These are phyloP conservation scores for Coniella vitis DNA, from an alignment of 2,329 filamentous ascomycete species.

Conservation along the genomic window DNA sequence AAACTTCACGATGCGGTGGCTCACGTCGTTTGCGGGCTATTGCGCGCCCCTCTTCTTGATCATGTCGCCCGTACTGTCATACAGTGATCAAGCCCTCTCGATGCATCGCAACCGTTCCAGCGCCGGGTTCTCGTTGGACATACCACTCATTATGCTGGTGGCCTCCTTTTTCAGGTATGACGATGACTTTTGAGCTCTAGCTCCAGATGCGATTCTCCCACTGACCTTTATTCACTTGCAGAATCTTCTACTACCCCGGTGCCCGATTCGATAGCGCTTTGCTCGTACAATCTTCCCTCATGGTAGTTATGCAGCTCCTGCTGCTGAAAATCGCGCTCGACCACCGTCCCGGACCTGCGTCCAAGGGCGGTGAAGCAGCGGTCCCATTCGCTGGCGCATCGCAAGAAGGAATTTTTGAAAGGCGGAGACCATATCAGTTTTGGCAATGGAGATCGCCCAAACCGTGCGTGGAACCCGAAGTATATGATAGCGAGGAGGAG, in stretches of 20 bases:
- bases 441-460: constrained; percentile 74
- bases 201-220: background rate
- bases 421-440: constrained; percentile 64
- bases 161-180: constrained; percentile 57
- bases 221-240: constrained; percentile 24
- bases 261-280: constrained; percentile 58
- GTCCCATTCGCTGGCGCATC: constrained; percentile 53
- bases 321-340: constrained; percentile 64
- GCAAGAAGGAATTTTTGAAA: constrained; percentile 32
- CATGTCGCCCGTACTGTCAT: constrained; percentile 57
- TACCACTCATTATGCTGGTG: constrained; percentile 65
- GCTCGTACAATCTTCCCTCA: constrained; percentile 58
- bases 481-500: too few relatives aligned
- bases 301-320: constrained; percentile 56
- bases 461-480: constrained; percentile 54
- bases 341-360: constrained; percentile 52
- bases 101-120: constrained; percentile 60
- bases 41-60: constrained; percentile 58
- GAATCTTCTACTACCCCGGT: constrained; percentile 65
- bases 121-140: constrained; percentile 63
- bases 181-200: background rate
- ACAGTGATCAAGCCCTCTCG: constrained; percentile 57
- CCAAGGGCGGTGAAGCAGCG: constrained; percentile 53
- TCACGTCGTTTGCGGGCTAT: constrained; percentile 45
- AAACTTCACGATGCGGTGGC: constrained; percentile 31